Evolutionary conservation across 2,329 filamentous ascomycete species (phyloP), one percentile per base, ranked within the genome.

Genomic region (Biscogniauxia sp.): DNA sequence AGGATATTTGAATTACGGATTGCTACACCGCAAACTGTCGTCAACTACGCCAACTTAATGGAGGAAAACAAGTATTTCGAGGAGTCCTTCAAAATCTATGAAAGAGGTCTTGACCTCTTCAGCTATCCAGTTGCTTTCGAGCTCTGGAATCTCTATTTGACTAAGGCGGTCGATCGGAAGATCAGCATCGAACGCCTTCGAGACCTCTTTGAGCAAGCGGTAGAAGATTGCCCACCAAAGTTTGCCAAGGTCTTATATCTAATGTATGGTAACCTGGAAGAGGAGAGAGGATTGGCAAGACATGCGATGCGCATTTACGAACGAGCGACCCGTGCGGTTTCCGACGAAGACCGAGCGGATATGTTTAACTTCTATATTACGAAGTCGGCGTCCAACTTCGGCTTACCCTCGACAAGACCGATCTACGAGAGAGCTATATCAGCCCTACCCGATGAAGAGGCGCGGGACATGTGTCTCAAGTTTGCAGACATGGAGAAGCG

Each of bases 341-440:
- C 92, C 15, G 95, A 99, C 71, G 94, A 97, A 71, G 94, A 99
- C 75, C 85, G 93, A 56, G 89, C 93, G 62, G 93, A 97, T 70
- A 97, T 99, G 93, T 99, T 97, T 80, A 95, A 97, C 76, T 97
- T 98, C 74, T 99, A 99, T 80, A 97, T 99, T 73, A 98, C 94
- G 61, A 98, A 99, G 75, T 97, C 93, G 0, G 95, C 95, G 1
- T 96, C 93, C 20, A 99, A 99, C 77, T 99, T 99, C 72, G 95
- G 96, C 32, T 85, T 99, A 56, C 93, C 95, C 0, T 98, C 95
- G 0, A 97, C 95, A 2, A 83, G 95, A 56, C 89, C 92, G 0
- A 99, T 99, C 69, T 99, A 99, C 80, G 95, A 99, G 78, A 88
- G 93, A 59, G 94, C 95, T 45, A 97, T 99, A 67, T 88, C 92